Evolutionary conservation across 768 basidiomycete species (phyloP).

Genomic region (Lepiota brunneoincarnata): DNA sequence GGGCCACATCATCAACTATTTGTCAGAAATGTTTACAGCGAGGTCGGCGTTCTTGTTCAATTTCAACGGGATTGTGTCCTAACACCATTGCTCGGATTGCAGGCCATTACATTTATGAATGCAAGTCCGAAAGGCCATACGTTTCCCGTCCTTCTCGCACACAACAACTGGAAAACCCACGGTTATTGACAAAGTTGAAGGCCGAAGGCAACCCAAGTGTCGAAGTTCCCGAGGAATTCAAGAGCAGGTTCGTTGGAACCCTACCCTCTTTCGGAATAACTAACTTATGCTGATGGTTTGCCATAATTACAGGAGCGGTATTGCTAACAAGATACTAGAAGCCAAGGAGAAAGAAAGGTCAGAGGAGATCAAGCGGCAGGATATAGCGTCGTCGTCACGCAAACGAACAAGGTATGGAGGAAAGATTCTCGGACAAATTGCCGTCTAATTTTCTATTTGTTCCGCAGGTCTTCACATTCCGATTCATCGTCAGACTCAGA

Average conservation of each 20-base stretch:
- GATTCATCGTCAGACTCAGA: conserved; percentile 39
- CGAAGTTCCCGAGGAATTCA: conserved; percentile 91
- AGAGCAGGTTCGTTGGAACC: conserved; percentile 54
- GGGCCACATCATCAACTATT: conserved; percentile 61
- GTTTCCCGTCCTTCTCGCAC: conserved; percentile 87
- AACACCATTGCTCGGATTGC: conserved; percentile 8
- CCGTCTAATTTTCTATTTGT: background rate
- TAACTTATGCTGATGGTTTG: background rate
- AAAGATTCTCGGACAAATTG: background rate
- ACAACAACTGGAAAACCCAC: conserved; percentile 80
- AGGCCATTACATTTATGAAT: conserved; percentile 93
- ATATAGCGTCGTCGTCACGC: conserved; percentile 7
- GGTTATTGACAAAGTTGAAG: conserved; percentile 61
- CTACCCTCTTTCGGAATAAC: background rate
- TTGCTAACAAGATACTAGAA: conserved; percentile 83
- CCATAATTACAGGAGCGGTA: conserved; percentile 51
- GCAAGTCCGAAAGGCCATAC: conserved; percentile 80
- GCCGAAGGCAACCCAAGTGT: conserved; percentile 72
- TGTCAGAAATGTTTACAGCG: conserved; percentile 81
- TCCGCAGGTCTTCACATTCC: conserved; percentile 31
- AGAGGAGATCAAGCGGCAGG: conserved; percentile 36
- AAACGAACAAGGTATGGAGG: conserved; percentile 5
- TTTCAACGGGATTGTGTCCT: background rate
- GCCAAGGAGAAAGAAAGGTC: conserved; percentile 77
- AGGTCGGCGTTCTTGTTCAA: conserved; percentile 38